Evolutionary conservation across 1,139 yeast genomes (phyloP).

Genomic region (Yamadazyma conglobata): DNA sequence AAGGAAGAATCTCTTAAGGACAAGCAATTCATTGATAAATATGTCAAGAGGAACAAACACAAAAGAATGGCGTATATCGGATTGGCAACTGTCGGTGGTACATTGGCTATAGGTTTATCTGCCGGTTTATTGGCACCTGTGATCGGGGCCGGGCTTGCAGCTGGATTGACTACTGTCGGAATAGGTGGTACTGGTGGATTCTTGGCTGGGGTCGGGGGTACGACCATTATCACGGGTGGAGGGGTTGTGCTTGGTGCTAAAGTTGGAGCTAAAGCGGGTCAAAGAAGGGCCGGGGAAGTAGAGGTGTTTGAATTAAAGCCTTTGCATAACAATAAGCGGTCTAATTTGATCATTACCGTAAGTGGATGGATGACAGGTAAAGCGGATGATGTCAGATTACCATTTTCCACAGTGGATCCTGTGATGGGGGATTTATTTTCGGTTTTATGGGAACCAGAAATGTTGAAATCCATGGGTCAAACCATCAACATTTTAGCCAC

Average conservation of each 20-base stretch:
- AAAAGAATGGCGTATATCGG: conserved; percentile 86
- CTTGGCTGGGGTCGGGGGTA: conserved; percentile 95
- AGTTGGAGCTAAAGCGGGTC: conserved; percentile 84
- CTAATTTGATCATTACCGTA: conserved; percentile 84
- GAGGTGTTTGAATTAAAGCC: conserved; percentile 93
- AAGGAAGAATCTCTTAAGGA: conserved; percentile 78
- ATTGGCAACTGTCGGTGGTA: conserved; percentile 95
- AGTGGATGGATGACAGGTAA: conserved; percentile 98
- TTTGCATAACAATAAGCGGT: conserved; percentile 83
- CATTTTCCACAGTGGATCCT: conserved; percentile 95
- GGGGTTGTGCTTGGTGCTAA: conserved; percentile 90
- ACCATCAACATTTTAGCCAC: conserved; percentile 91
- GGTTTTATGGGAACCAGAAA: conserved; percentile 95
- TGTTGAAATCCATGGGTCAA: conserved; percentile 94
- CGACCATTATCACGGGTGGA: conserved; percentile 88
- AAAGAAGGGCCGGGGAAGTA: conserved; percentile 84
- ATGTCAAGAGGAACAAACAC: conserved; percentile 61
- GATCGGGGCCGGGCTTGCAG: conserved; percentile 97
- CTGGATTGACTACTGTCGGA: conserved; percentile 93
- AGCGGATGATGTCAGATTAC: conserved; percentile 92
- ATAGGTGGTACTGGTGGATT: conserved; percentile 89
- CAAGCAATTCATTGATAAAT: conserved; percentile 61
- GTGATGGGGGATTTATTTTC: conserved; percentile 96
- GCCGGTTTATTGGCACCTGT: conserved; percentile 97
- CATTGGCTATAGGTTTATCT: conserved; percentile 87